Conservation (phyloP, 805 yeast genomes). For the Saturnispora saitoi region DNA sequence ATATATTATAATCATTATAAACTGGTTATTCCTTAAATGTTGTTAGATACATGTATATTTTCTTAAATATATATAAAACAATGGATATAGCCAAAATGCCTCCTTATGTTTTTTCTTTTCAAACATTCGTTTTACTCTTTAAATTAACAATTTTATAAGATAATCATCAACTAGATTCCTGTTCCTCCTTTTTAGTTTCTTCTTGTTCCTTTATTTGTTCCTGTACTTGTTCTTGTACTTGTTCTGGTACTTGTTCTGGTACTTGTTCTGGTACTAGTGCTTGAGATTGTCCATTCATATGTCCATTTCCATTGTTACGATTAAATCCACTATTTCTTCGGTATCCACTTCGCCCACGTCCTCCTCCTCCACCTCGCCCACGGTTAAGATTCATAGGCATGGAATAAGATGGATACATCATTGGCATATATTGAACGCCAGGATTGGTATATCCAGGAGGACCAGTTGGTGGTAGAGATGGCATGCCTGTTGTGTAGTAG, state of each 20-base stretch:
- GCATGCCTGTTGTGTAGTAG: neutral
- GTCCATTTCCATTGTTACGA: slow-evolving; percentile 10
- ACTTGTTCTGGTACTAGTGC: neutral
- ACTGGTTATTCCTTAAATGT: too few species aligned
- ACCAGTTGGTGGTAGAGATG: neutral
- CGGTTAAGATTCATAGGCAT: neutral
- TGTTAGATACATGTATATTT: too few species aligned
- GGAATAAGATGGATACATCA: slow-evolving; percentile 2
- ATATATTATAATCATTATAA: too few species aligned
- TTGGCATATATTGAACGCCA: neutral
- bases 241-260: too few species aligned
- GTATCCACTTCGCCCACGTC: neutral
- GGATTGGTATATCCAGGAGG: neutral
- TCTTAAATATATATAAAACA: neutral
- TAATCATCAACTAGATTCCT: neutral
- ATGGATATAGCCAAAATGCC: neutral
- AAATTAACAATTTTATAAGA: neutral
- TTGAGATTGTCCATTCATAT: neutral
- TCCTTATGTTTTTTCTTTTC: neutral
- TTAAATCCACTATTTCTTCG: slow-evolving; percentile 1
- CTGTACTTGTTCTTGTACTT: too few species aligned
- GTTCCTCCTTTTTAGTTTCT: neutral
- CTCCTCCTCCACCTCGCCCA: slow-evolving; percentile 1
- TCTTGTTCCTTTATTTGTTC: too few species aligned
- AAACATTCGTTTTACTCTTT: neutral